Evolutionary conservation across 768 basidiomycete species (phyloP).

Genomic region (Termitomyces heimii): DNA sequence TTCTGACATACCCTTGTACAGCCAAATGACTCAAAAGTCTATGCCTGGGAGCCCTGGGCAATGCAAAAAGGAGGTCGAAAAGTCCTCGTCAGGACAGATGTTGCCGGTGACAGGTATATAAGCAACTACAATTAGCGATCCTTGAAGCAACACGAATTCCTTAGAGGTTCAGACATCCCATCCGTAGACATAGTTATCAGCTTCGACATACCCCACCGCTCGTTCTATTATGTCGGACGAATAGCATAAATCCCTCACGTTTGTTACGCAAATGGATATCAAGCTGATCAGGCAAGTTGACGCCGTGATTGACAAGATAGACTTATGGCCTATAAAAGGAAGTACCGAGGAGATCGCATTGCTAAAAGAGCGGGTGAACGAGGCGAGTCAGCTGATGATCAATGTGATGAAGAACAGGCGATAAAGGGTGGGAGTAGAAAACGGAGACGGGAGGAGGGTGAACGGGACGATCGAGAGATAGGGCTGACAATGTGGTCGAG

Average conservation of each 20-base stretch:
- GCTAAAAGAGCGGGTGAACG: constrained; percentile 81
- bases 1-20: constrained; percentile 94
- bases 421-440: constrained; percentile 34
- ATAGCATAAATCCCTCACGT: constrained; percentile 97
- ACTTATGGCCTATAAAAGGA: constrained; percentile 81
- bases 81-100: constrained; percentile 92
- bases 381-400: constrained; percentile 74
- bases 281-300: constrained; percentile 97
- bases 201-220: constrained; percentile 95
- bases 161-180: constrained; percentile 90
- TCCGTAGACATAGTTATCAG: constrained; percentile 96
- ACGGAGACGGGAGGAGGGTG: constrained; percentile 36
- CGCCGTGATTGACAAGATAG: constrained; percentile 87
- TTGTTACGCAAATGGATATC: constrained; percentile 97
- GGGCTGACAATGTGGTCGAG: constrained; percentile 90
- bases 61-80: constrained; percentile 93
- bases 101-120: constrained; percentile 71
- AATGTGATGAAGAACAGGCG: constrained; percentile 73
- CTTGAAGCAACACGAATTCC: background rate
- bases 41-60: constrained; percentile 90
- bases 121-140: too few relatives aligned
- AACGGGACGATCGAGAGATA: constrained; percentile 71
- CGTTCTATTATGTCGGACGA: constrained; percentile 95
- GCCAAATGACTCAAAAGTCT: constrained; percentile 92
- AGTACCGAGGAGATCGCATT: constrained; percentile 84